phyloP scores from a whole-genome alignment of 1,284 basidiomycete species.

The Pascua guehoae region DNA sequence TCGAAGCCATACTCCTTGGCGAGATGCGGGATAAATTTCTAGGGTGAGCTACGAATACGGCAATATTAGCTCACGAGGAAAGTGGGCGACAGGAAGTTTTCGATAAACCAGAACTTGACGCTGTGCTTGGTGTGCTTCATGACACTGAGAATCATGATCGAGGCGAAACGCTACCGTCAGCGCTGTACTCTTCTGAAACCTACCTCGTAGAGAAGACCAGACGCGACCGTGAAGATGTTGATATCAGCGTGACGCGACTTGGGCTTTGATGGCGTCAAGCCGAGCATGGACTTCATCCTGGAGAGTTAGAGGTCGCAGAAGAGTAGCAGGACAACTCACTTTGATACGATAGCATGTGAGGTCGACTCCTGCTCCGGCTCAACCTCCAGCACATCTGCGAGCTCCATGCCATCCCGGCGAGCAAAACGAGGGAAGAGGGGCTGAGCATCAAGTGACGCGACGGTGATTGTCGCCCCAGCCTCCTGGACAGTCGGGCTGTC shows the following conservation, averaged over 20 bases:
- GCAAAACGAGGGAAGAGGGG: conserved; percentile 79
- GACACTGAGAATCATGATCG: conserved; percentile 97
- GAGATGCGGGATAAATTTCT: conserved; percentile 93
- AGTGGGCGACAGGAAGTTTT: conserved; percentile 96
- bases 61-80: conserved; percentile 65
- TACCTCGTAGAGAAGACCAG: conserved; percentile 91
- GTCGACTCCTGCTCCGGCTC: conserved; percentile 1
- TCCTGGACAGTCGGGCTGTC: conserved; percentile 65
- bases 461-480: conserved; percentile 63
- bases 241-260: conserved; percentile 66
- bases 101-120: conserved; percentile 99
- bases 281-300: conserved; percentile 40
- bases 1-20: conserved; percentile 87
- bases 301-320: background rate
- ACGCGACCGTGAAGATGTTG: conserved; percentile 98
- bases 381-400: conserved; percentile 66
- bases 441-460: conserved; percentile 82
- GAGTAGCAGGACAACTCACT: conserved; percentile 17
- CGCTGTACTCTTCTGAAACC: conserved; percentile 4
- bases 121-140: conserved; percentile 85
- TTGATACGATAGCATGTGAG: conserved; percentile 23
- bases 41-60: too few relatives aligned
- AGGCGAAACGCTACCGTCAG: conserved; percentile 74
- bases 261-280: conserved; percentile 30
- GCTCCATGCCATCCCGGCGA: conserved; percentile 72